Base-by-base conservation (phyloP, 1,139 yeast genomes). In the Saccharomyces hybrid region DNA sequence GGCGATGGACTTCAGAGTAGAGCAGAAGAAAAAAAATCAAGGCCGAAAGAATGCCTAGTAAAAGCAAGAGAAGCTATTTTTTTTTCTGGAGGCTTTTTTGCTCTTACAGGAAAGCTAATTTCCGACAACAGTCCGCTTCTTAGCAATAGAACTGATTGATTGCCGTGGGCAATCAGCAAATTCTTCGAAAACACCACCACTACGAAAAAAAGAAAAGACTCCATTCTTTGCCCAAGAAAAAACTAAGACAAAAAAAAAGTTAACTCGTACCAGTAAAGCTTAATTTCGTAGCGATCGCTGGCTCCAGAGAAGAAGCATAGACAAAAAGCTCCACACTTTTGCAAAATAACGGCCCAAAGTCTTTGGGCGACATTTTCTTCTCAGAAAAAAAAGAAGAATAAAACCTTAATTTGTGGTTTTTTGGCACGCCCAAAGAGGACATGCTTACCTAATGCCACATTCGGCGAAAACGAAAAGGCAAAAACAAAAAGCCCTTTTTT, bases 311-410 rank as follows among this genome's bases (percentile, higher is more conserved):
- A 38, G 7, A 16, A 38, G 13, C 25, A 38, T 5, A 38, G 44
- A 38, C 44, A 38, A 20, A 20, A 20, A 20, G 23, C 23, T 20
- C 23, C 23, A 20, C 23, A 20, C 23, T 3, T 20, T 16, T 8
- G 44, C 26, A 38, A 38, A 38, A 38, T 38, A 38, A 38, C 44
- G 44, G 44, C 44, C 44, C n/a, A 38, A 38, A 38, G n/a, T 38
- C n/a, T 38, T 38, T 38, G 44, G 44, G 44, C 44, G 44, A 38
- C 44, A 38, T 38, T 38, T 38, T 38, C 44, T 38, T 16, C 7
- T 38, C 44, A 38, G 23, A 9, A 6, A 7, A 38, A 38, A 38
- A 16, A 38, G 44, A 38, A 38, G 44, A 38, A 38, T 16, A 38
- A 38, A 38, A 38, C 44, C 13, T 38, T 38, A 38, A 20, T 38